These are phyloP conservation scores for Liquidambar formosana DNA, from an alignment of 164 flowering plant species.

Conservation along the genomic window DNA sequence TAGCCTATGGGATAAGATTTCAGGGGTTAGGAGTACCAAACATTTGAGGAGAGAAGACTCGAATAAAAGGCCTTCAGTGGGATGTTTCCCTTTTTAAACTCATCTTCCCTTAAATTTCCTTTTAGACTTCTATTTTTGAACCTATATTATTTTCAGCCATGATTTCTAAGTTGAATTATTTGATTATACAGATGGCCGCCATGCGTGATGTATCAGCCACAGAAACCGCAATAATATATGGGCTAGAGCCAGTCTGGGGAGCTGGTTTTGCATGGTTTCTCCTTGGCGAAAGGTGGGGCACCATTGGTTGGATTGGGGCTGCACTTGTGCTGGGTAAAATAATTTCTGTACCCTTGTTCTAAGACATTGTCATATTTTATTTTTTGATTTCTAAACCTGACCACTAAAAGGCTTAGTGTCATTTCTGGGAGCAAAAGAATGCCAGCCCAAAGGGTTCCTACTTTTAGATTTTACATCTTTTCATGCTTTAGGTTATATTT, in stretches of 20 bases:
- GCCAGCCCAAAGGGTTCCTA: background rate
- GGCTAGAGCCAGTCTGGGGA: constrained; percentile 93
- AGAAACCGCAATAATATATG: constrained; percentile 84
- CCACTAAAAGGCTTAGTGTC: background rate
- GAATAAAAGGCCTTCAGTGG: too few species aligned
- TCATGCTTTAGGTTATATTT: background rate
- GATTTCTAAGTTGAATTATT: constrained; percentile 9
- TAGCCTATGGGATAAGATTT: too few species aligned
- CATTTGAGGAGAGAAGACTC: too few species aligned
- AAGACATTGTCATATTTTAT: background rate
- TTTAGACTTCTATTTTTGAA: too few species aligned
- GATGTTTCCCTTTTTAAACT: background rate
- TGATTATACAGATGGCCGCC: constrained; percentile 61
- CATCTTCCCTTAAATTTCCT: background rate
- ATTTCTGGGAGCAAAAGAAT: background rate
- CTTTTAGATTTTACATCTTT: background rate
- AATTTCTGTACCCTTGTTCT: background rate
- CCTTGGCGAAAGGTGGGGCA: constrained; percentile 90
- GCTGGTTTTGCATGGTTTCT: constrained; percentile 95
- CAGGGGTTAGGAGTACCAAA: too few species aligned
- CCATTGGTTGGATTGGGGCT: constrained; percentile 85
- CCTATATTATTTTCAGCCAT: background rate
- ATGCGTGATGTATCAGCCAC: constrained; percentile 89
- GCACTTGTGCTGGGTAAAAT: constrained; percentile 67
- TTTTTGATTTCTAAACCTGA: background rate